Base-by-base conservation (phyloP, 2,329 filamentous ascomycete genomes). In the Parafenestella ontariensis region DNA sequence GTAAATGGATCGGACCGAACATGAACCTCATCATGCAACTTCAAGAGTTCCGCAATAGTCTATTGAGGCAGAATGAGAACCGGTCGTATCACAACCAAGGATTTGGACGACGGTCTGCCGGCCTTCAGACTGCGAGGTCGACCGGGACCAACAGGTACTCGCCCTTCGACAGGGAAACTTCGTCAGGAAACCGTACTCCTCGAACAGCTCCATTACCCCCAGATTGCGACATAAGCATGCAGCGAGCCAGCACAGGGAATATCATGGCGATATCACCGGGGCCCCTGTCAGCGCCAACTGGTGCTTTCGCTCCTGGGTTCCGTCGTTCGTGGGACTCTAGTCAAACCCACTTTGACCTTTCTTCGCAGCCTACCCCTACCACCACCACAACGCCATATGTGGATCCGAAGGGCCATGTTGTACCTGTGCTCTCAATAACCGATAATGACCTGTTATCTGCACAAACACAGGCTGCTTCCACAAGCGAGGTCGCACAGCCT, bases 11-110 rank as follows among this genome's bases (percentile, higher is more conserved):
- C 65, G 92, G 91, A 54, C 91, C 91, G 0, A 96, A 96, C 74
- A 96, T 96, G 91, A 91, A 91, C 63, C 81, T 96, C 62, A 92
- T 96, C 83, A 95, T 95, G 81, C 92, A 91, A 63, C 79, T 96
- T 43, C 90, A 93, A 72, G 90, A 94, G 68, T 94, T 93, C 70
- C 83, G 58, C 75, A 84, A 62, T 71, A 83, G 68, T 77, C 81
- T 74, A 39, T 52, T 76, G n/a, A 70, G 71, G 49, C 62, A 69
- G 9, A 77, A 73, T 37, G 70, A 74, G 28, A 70, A 58, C 42
- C 59, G 72, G 20, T 64, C 64, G 8, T 70, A 63, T 26, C 70
- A 70, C 44, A 71, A 66, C 44, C 70, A 72, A 54, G 64, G 56
- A 6, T 75, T 69, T 51, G 71, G 71, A 28, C 60, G 72, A 37